Base-by-base conservation (phyloP, 345 rosid genomes). In the Acer yangbiense region DNA sequence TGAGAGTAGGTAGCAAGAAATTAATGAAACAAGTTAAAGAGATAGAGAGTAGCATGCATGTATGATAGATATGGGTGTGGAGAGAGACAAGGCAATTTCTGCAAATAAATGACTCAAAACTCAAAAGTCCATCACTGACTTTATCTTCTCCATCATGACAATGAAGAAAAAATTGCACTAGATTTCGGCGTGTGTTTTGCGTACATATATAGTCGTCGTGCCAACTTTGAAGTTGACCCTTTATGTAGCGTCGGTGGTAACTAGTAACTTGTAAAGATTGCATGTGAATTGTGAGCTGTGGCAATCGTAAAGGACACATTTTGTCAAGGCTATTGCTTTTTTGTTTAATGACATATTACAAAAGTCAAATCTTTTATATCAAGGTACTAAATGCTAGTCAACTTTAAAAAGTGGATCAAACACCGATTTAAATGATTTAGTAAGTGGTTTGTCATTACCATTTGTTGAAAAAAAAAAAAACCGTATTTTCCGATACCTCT, bases 31-130 rank as follows among this genome's bases (percentile, higher is more conserved):
- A 27, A 50, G 44, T 8, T 52, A 25, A 7, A 43, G 60, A 23
- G 20, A 61, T 25, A 68, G 32, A 14, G 25, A 20, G 68, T 54
- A 77, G 69, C 83, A 62, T 62, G 80, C 76, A 46, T 7, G 52
- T 7, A 52, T 71, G 32, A 29, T 29, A 29, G 32, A 29, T 29
- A 29, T 44, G 54, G 21, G 63, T 71, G 23, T 23, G 23, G 6
- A 29, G 4, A 13, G 48, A n/a, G 46, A n/a, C 18, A 35, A 35
- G 39, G 39, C 6, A 35, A n/a, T 70, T 48, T 48, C 29, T 27
- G 39, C 50, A 16, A 18, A 17, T 21, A 61, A 7, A 69, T 27
- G 13, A 20, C 69, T 69, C 60, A 52, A 14, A 32, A 43, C 9
- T 72, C 32, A 27, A 58, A 8, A 29, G 3, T n/a, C 57, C 65